phyloP scores from a whole-genome alignment of 176 grass and related monocot species.

The Cenchrus fungigraminus region DNA sequence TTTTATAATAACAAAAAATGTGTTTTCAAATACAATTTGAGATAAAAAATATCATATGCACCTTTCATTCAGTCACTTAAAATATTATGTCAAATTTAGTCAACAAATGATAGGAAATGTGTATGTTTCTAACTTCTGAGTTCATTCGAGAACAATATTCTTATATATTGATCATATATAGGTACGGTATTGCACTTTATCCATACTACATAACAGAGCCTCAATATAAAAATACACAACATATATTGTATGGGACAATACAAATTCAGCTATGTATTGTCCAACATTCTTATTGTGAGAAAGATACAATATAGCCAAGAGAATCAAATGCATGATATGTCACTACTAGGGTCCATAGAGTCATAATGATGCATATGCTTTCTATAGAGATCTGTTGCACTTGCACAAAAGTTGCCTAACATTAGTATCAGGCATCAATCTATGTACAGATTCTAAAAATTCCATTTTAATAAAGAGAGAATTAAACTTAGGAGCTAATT shows the following conservation, averaged over 20 bases:
- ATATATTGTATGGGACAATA: not conserved
- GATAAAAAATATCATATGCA: not conserved
- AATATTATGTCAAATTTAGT: not conserved
- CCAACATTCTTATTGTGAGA: too few species aligned
- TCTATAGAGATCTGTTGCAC: not conserved
- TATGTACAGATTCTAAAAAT: too few species aligned
- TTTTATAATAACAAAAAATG: not conserved
- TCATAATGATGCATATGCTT: not conserved
- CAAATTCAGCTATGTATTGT: too few species aligned
- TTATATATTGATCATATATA: not conserved
- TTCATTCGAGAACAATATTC: not conserved
- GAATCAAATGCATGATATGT: not conserved
- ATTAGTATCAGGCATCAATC: too few species aligned
- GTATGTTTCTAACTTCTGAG: not conserved
- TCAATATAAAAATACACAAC: not conserved
- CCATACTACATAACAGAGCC: not conserved
- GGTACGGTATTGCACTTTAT: not conserved
- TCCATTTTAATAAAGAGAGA: too few species aligned
- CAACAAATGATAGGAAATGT: not conserved
- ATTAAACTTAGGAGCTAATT: too few species aligned
- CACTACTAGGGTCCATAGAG: not conserved
- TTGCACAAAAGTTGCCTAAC: too few species aligned
- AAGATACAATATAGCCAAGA: not conserved
- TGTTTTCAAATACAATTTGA: not conserved
- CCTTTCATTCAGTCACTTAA: not conserved